These are phyloP conservation scores for Fraxinus anomala DNA, from an alignment of 257 asterid genomes.

Conservation along the genomic window DNA sequence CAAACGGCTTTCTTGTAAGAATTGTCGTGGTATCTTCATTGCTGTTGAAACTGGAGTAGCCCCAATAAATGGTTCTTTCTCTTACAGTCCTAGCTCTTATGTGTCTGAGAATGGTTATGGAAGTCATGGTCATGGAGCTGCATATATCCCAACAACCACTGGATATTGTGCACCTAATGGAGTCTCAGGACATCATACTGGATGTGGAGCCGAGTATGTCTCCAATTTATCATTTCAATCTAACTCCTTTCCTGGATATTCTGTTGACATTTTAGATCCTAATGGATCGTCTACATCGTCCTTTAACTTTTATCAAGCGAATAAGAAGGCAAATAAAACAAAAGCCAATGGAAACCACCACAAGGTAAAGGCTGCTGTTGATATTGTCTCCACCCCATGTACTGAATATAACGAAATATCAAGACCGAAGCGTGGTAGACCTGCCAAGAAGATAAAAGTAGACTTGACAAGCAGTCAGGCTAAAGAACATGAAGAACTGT, in stretches of 20 bases:
- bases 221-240: constrained; percentile 76
- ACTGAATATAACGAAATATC: constrained; percentile 40
- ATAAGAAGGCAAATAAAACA: constrained; percentile 48
- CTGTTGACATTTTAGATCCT: constrained; percentile 54
- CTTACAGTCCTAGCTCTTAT: constrained; percentile 62
- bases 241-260: constrained; percentile 47
- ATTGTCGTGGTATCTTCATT: constrained; percentile 87
- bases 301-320: constrained; percentile 46
- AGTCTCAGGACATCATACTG: constrained; percentile 57
- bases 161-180: constrained; percentile 60
- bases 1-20: constrained; percentile 88
- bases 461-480: constrained; percentile 44
- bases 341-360: constrained; percentile 52
- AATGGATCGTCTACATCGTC: constrained; percentile 61
- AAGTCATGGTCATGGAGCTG: constrained; percentile 56
- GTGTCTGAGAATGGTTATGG: constrained; percentile 64
- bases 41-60: constrained; percentile 92
- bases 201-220: constrained; percentile 58
- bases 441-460: constrained; percentile 75
- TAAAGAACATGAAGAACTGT: constrained; percentile 39
- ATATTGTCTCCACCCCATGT: constrained; percentile 42
- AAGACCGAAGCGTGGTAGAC: constrained; percentile 66
- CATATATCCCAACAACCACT: constrained; percentile 52
- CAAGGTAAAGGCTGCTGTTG: constrained; percentile 39
- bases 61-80: constrained; percentile 65